phyloP scores from a whole-genome alignment of 179 eudicot species.

The Amaranthus tricolor region DNA sequence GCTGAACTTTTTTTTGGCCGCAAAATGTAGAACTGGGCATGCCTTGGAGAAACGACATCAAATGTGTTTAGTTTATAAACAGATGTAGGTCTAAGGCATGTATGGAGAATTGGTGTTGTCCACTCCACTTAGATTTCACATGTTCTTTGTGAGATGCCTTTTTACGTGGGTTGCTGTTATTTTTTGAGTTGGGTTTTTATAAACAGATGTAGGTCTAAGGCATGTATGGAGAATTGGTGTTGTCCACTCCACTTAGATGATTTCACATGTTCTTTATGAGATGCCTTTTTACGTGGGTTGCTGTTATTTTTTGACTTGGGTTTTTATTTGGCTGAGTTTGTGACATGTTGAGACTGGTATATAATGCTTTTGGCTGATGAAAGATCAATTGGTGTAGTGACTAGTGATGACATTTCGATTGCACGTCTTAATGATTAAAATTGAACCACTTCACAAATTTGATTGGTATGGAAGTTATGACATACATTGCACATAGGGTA shows the following conservation, averaged over 20 bases:
- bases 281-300: background rate
- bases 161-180: background rate
- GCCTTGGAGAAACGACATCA: no score
- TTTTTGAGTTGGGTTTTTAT: background rate
- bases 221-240: background rate
- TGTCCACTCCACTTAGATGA: background rate
- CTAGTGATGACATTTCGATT: background rate
- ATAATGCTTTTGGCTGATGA: background rate
- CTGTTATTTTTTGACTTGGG: background rate
- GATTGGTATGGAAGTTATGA: background rate
- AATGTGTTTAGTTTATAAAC: no score
- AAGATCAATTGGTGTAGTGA: no score
- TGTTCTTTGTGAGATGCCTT: background rate
- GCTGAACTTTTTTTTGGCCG: no score
- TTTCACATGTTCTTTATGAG: background rate
- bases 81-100: background rate
- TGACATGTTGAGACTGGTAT: background rate
- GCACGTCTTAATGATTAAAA: background rate
- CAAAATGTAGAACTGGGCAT: no score
- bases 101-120: background rate
- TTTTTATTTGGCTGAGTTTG: background rate
- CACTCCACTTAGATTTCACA: background rate
- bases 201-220: background rate
- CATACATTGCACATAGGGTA: no score
- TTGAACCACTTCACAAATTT: background rate